Conservation (phyloP, 2,329 filamentous ascomycete species). For the Trichoderma polysporum region DNA sequence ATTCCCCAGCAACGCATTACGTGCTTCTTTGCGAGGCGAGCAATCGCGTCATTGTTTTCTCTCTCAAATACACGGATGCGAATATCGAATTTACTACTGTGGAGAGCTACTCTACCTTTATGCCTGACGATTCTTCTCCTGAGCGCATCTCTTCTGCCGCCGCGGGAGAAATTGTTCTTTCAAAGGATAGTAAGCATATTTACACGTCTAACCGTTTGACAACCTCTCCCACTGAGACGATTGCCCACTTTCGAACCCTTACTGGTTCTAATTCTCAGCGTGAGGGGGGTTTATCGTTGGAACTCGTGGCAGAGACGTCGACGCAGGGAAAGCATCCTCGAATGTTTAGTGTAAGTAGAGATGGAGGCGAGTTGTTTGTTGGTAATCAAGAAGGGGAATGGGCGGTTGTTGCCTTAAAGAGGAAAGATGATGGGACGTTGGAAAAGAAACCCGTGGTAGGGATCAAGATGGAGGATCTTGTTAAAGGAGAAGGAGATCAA, state of each 20-base stretch:
- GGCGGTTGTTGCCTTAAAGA: constrained; percentile 41
- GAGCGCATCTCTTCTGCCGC: constrained; percentile 36
- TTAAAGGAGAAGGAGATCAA: neutral
- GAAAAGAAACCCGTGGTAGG: constrained; percentile 8
- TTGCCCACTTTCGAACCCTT: constrained; percentile 47
- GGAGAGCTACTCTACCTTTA: constrained; percentile 44
- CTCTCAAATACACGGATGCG: constrained; percentile 37
- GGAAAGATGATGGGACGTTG: constrained; percentile 10
- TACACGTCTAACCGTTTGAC: constrained; percentile 54
- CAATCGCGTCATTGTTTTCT: constrained; percentile 45
- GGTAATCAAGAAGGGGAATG: constrained; percentile 45
- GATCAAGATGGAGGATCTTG: constrained; percentile 5
- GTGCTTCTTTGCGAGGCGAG: constrained; percentile 47
- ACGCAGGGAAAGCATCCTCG: constrained; percentile 43
- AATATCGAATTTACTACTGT: constrained; percentile 37
- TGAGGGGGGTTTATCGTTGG: constrained; percentile 26
- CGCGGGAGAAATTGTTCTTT: constrained; percentile 47
- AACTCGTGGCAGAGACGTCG: constrained; percentile 36
- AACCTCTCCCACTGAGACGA: constrained; percentile 45
- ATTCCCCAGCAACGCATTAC: constrained; percentile 44
- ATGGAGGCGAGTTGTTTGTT: constrained; percentile 43
- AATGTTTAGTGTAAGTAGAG: constrained; percentile 45
- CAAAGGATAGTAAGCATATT: constrained; percentile 43
- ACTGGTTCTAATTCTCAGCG: neutral
- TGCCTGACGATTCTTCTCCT: constrained; percentile 31